A percentile compares a stretch with the other conserved stretches of the same genome.
phyloP scores from a whole-genome alignment of 1,139 yeast species.

The Taphrina confusa region DNA sequence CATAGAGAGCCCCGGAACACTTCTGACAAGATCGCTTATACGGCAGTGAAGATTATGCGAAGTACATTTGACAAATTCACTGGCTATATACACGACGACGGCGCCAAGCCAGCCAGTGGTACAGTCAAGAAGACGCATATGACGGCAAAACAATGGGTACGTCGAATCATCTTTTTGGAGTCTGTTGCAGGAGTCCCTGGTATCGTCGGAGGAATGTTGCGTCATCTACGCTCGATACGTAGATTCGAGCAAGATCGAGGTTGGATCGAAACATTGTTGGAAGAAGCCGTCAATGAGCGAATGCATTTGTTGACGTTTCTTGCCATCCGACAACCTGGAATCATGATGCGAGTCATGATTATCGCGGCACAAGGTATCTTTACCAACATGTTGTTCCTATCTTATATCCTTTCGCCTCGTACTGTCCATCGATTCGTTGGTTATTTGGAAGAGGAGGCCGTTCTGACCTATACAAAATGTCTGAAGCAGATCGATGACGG shows the following conservation, averaged over 20 bases:
- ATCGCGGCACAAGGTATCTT: constrained; percentile 73
- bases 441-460: constrained; percentile 77
- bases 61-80: constrained; percentile 61
- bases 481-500: constrained; percentile 58
- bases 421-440: constrained; percentile 78
- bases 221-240: constrained; percentile 65
- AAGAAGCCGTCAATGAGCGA: constrained; percentile 78
- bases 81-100: constrained; percentile 56
- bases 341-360: constrained; percentile 59
- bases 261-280: constrained; percentile 72
- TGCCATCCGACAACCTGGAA: constrained; percentile 64
- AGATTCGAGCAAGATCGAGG: constrained; percentile 67
- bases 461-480: constrained; percentile 66
- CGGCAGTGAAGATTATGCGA: constrained; percentile 54
- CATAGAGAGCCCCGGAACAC: constrained; percentile 57
- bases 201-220: constrained; percentile 68
- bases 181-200: constrained; percentile 81
- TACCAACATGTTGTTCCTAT: constrained; percentile 63
- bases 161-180: constrained; percentile 68
- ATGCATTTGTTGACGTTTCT: constrained; percentile 74
- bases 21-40: constrained; percentile 58
- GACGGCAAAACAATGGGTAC: constrained; percentile 68
- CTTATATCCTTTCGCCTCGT: constrained; percentile 61
- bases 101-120: neutral
- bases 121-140: constrained; percentile 49